Base-by-base conservation (phyloP, 2,329 filamentous ascomycete genomes). In the Aspergillus sp. region DNA sequence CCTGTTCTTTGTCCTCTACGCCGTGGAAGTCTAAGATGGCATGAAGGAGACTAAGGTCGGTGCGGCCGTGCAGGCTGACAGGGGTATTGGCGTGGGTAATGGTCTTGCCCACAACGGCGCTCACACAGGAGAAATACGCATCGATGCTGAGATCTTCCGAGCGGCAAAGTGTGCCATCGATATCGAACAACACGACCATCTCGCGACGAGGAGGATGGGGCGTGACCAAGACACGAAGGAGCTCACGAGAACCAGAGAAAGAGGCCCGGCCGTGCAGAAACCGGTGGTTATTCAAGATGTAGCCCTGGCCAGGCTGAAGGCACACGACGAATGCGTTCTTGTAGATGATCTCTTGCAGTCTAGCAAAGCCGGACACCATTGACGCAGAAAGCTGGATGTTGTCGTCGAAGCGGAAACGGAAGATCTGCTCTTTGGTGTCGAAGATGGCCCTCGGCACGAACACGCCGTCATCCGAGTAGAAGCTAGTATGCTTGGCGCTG, bases 331-430 rank as follows among this genome's bases (percentile, higher is more conserved):
- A 61, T 9, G 61, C 42, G 32, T 55, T 56, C n/a, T 57, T 50
- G 16, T 58, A 63, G 16, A 63, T 42, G 14, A 54, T 55, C 1
- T 59, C 32, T 5, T 54, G 52, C 2, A 63, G n/a, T 22, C 57
- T 29, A 18, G 39, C 24, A 45, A 61, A 58, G 50, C 49, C 53
- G 42, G 51, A 16, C 20, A 57, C 56, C 42, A 57, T 24, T 12
- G 56, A 55, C 6, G 61, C 54, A 22, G 61, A 61, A 11, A 61
- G 49, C 24, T 61, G 56, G 14, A 61, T 63, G 18, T 52, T 49
- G 26, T 63, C 58, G 31, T 63, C 61, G 26, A 63, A 63, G 7
- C 58, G 61, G 32, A 63, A 63, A 18, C 61, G 61, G 32, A 63
- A 60, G 36, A 63, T 24, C 3, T 55, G 56, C 1, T 51, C 36